Percentiles rank a stretch among this genome's conserved stretches.
These are phyloP conservation scores for Casaregolazyma lundiana DNA, from an alignment of 1,139 yeast species.

Conservation along the genomic window DNA sequence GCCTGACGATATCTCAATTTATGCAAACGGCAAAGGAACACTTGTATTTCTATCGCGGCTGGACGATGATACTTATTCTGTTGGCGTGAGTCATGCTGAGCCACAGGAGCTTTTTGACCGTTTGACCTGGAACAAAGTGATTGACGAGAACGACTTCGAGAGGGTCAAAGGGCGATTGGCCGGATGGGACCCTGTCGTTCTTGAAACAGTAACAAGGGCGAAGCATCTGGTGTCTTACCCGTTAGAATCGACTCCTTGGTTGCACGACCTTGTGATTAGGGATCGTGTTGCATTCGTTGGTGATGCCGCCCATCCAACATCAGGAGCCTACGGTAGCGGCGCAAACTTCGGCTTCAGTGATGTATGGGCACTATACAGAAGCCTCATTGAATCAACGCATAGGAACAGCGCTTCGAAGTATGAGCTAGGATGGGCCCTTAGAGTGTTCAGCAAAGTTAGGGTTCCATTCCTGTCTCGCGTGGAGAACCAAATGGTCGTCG, in stretches of 20 bases:
- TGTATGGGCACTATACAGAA: neutral
- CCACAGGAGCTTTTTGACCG: neutral
- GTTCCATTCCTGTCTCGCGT: neutral
- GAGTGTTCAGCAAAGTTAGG: neutral
- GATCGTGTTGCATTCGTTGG: neutral
- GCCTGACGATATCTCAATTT: neutral
- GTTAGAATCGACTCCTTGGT: neutral
- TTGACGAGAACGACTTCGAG: neutral
- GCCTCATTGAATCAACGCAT: neutral
- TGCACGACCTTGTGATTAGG: neutral
- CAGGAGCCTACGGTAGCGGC: neutral
- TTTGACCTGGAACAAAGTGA: neutral
- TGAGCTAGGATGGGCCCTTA: neutral
- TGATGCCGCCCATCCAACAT: neutral
- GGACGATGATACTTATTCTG: neutral
- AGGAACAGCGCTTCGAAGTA: neutral
- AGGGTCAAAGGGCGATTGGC: neutral
- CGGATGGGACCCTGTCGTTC: neutral
- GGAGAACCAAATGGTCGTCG: neutral
- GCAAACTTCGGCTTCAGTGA: slow-evolving; percentile 1
- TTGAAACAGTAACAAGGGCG: neutral
- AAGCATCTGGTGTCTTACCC: neutral
- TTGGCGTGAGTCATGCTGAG: neutral
- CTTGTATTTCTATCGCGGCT: neutral
- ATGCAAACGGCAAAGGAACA: neutral